Percentiles rank a stretch among this genome's conserved stretches.
phyloP scores from a whole-genome alignment of 495 filamentous ascomycete species.

The Talaromyces borbonicus region DNA sequence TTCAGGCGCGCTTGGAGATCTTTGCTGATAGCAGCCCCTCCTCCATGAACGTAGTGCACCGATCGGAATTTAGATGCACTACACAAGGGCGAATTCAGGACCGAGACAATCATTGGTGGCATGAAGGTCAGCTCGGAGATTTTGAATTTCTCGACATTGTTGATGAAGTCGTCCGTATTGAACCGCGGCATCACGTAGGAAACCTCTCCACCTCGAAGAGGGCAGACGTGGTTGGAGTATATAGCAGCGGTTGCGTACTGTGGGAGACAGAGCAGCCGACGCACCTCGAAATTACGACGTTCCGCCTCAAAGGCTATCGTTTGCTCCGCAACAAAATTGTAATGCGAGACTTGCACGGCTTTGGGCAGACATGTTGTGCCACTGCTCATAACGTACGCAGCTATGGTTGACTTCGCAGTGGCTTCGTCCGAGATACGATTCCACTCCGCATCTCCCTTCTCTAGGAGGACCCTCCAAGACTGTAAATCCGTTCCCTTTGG shows the following conservation, averaged over 20 bases:
- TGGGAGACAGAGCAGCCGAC: conserved; percentile 32
- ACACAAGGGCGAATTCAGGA: conserved; percentile 31
- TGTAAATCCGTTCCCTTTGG: conserved; percentile 31
- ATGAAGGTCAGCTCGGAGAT: conserved; percentile 36
- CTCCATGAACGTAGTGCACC: conserved; percentile 22
- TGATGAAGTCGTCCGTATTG: conserved; percentile 32
- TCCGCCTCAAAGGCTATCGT: conserved; percentile 15
- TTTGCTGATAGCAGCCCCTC: conserved; percentile 19
- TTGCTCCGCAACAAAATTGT: conserved; percentile 30
- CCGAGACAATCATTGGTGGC: conserved; percentile 38
- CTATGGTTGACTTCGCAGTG: conserved; percentile 42
- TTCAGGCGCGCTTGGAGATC: conserved; percentile 21
- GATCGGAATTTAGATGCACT: conserved; percentile 30
- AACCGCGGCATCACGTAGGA: conserved; percentile 41
- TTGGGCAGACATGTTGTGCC: conserved; percentile 43
- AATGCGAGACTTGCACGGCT: conserved; percentile 35
- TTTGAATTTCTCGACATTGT: conserved; percentile 26
- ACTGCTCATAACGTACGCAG: conserved; percentile 43
- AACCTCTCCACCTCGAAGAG: conserved; percentile 25
- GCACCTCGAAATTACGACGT: conserved; percentile 13
- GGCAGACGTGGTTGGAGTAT: no score
- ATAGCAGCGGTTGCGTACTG: no score
- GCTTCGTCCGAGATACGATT: conserved; percentile 27
- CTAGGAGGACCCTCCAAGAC: conserved; percentile 39
- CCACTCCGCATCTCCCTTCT: conserved; percentile 27